Evolutionary conservation across 352 stramenopile genomes (phyloP).

Genomic region (Globisporangium recalcitrans): DNA sequence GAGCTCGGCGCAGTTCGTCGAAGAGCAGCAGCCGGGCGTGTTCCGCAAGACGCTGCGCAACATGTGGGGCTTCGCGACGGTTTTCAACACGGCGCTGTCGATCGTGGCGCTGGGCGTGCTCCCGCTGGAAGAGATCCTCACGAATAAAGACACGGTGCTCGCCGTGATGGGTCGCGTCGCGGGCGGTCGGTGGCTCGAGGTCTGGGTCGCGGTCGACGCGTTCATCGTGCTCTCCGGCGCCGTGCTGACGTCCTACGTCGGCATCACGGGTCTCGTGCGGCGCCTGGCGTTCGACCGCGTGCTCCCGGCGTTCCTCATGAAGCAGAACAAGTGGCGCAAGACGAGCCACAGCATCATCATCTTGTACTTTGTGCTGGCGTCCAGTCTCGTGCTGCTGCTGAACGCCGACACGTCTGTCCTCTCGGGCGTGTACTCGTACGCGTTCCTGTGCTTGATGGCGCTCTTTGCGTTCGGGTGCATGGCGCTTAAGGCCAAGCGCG

Average conservation of each 20-base stretch:
- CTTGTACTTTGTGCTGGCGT: slow-evolving; percentile 57
- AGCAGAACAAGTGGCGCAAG: slow-evolving; percentile 49
- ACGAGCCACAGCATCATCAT: slow-evolving; percentile 79
- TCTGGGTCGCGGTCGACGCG: slow-evolving; percentile 67
- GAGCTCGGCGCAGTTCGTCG: slow-evolving; percentile 81
- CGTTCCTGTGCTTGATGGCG: slow-evolving; percentile 12
- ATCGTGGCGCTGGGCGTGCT: slow-evolving; percentile 55
- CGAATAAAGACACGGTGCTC: slow-evolving; percentile 6
- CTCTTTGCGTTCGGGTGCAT: slow-evolving; percentile 50
- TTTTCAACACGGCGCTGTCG: slow-evolving; percentile 56
- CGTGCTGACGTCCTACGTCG: slow-evolving; percentile 79
- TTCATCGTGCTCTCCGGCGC: slow-evolving; percentile 88
- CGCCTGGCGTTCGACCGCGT: slow-evolving; percentile 68
- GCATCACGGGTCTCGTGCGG: slow-evolving; percentile 68
- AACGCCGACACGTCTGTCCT: slow-evolving; percentile 67
- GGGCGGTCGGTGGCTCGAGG: slow-evolving; percentile 35
- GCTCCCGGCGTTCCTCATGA: slow-evolving; percentile 44
- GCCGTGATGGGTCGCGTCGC: slow-evolving; percentile 12
- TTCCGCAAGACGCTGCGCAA: slow-evolving; percentile 74
- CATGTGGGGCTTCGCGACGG: slow-evolving; percentile 70
- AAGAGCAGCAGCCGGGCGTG: slow-evolving; percentile 74
- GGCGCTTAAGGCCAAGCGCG: slow-evolving; percentile 79
- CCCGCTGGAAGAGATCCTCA: slow-evolving; percentile 69
- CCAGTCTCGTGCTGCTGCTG: slow-evolving; percentile 65
- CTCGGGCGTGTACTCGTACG: slow-evolving; percentile 37